A percentile compares a stretch with the other conserved stretches of the same genome.
Conservation (phyloP, 139 green algal genomes). For the Edaphochlamys debaryana region DNA sequence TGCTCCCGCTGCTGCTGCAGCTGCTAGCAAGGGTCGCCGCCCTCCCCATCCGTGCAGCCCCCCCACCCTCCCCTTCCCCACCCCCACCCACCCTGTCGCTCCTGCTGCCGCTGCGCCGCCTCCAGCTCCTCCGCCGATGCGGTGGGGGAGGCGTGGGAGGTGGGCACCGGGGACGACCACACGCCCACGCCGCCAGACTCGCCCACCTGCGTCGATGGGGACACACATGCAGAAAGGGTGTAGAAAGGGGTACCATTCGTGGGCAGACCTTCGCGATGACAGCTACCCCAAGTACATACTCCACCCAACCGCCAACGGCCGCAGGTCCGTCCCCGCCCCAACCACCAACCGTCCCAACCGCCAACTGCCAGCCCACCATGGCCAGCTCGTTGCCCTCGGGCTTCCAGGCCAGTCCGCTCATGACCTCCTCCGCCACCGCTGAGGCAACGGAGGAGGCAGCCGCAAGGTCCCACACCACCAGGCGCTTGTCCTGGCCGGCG, state of each 20-base stretch:
- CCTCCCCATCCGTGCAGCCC: too few species aligned
- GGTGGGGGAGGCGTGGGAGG: constrained; percentile 45
- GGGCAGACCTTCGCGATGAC: too few species aligned
- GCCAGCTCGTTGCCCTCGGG: constrained; percentile 73
- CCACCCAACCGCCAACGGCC: too few species aligned
- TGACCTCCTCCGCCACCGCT: constrained; percentile 2
- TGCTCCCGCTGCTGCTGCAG: too few species aligned
- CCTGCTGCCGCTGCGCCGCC: constrained; percentile 26
- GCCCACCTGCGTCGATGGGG: not conserved
- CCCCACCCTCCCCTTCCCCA: not conserved
- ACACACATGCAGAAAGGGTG: too few species aligned
- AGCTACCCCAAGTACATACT: too few species aligned
- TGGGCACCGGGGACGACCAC: constrained; percentile 73
- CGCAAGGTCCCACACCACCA: constrained; percentile 81
- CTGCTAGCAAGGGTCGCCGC: too few species aligned
- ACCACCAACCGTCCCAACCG: not conserved
- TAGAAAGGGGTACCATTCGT: too few species aligned
- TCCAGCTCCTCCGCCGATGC: constrained; percentile 28
- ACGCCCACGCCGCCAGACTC: constrained; percentile 65
- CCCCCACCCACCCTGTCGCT: constrained; percentile 11
- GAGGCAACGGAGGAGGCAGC: constrained; percentile 35
- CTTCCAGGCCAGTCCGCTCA: constrained; percentile 77
- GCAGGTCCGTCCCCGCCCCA: too few species aligned
- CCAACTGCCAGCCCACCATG: constrained; percentile 39
- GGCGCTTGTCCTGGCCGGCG: constrained; percentile 61